A percentile compares a stretch with the other conserved stretches of the same genome.
Conservation (phyloP, 225 moss, liverwort and hornwort genomes). For the Climacium dendroides region DNA sequence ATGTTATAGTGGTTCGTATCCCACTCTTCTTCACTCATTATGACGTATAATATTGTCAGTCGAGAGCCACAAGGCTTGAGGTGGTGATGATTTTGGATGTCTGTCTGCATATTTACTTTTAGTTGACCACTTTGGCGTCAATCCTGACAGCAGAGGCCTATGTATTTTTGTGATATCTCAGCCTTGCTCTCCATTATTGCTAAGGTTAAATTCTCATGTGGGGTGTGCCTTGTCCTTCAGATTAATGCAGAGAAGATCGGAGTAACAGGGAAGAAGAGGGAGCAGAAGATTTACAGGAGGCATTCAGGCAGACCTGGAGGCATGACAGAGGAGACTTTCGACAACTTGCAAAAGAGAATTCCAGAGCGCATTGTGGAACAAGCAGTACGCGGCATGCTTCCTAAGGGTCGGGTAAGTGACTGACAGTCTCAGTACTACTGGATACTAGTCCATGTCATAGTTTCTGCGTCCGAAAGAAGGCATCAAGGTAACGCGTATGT, state of each 20-base stretch:
- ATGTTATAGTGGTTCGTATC: constrained; percentile 55
- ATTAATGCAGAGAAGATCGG: constrained; percentile 83
- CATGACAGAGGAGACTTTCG: constrained; percentile 64
- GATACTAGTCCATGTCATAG: neutral
- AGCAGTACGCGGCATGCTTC: constrained; percentile 79
- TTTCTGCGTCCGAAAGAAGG: neutral
- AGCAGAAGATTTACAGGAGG: constrained; percentile 71
- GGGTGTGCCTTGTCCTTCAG: constrained; percentile 1
- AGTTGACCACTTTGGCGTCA: neutral
- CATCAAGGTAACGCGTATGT: too few species aligned
- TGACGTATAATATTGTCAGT: neutral
- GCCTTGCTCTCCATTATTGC: neutral
- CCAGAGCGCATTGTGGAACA: constrained; percentile 80
- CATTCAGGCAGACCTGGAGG: constrained; percentile 84
- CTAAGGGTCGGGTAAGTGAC: constrained; percentile 52
- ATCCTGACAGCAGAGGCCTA: neutral
- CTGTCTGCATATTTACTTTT: neutral
- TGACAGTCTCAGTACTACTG: neutral
- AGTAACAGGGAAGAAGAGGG: constrained; percentile 68
- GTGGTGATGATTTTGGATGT: neutral
- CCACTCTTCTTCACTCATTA: neutral
- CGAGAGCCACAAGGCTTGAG: neutral
- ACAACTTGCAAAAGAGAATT: constrained; percentile 57
- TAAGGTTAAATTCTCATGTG: neutral
- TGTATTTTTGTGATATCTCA: neutral